Evolutionary conservation across 352 stramenopile species (phyloP).

Genomic region (Globisporangium splendens): DNA sequence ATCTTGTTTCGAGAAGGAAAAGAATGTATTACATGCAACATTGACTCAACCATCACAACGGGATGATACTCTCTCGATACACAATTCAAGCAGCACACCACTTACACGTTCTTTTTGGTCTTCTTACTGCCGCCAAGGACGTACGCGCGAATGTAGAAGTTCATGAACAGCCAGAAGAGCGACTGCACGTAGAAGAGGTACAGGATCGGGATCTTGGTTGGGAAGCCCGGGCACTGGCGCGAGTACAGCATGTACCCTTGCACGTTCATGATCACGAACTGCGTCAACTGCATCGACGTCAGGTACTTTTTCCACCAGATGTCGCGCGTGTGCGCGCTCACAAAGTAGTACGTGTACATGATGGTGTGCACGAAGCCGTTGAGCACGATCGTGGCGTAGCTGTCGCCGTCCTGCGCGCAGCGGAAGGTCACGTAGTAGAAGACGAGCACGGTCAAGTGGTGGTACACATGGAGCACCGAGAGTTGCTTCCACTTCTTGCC

Average conservation of each 20-base stretch:
- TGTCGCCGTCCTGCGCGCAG: conserved; percentile 92
- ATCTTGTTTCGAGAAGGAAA: no score
- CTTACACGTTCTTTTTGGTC: neutral
- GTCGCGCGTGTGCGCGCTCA: conserved; percentile 93
- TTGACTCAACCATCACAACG: no score
- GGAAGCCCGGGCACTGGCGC: no score
- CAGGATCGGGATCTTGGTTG: conserved; percentile 11
- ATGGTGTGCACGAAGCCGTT: conserved; percentile 97
- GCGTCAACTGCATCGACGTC: conserved; percentile 92
- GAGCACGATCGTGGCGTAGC: conserved; percentile 93
- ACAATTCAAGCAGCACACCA: no score
- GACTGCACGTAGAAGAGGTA: conserved; percentile 95
- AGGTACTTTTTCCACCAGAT: conserved; percentile 97
- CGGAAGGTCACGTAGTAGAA: conserved; percentile 95
- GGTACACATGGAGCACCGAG: conserved; percentile 96
- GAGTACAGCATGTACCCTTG: no score
- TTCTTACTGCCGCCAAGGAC: conserved; percentile 43
- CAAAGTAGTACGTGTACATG: conserved; percentile 99
- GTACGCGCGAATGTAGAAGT: conserved; percentile 96
- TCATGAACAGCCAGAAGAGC: conserved; percentile 95
- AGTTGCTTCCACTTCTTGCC: conserved; percentile 96
- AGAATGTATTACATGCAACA: no score
- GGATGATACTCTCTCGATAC: no score
- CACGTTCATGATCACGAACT: conserved; percentile 78
- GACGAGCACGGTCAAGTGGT: conserved; percentile 95